Percentiles rank a stretch among this genome's conserved stretches.
Evolutionary conservation across 192 early-diverging fungal genomes (phyloP).

Genomic region (Mortierella hygrophila): DNA sequence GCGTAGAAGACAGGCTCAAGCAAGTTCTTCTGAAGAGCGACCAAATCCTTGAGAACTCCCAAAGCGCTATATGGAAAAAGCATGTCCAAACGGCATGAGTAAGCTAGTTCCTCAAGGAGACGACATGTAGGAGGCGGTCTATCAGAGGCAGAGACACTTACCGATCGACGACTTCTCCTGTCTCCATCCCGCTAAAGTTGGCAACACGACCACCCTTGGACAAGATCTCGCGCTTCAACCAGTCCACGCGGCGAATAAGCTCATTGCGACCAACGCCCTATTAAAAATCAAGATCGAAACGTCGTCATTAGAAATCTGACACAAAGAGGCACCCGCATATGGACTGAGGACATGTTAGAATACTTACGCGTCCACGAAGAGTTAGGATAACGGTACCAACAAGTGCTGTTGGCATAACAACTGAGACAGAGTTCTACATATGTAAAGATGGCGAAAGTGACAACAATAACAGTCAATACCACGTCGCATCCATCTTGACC

Average conservation of each 20-base stretch:
- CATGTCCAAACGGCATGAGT: not conserved
- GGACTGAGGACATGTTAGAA: slow-evolving; percentile 18
- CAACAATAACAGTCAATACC: not conserved
- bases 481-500: slow-evolving; percentile 34
- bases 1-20: slow-evolving; percentile 87
- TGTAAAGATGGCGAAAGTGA: not conserved
- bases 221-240: slow-evolving; percentile 73
- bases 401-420: slow-evolving; percentile 89
- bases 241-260: slow-evolving; percentile 82
- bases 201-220: slow-evolving; percentile 82
- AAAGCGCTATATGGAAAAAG: slow-evolving; percentile 62
- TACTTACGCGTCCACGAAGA: slow-evolving; percentile 81
- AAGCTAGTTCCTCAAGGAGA: not conserved
- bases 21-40: slow-evolving; percentile 82
- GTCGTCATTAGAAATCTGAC: not conserved
- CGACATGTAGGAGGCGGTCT: no score
- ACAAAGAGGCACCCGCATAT: not conserved
- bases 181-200: slow-evolving; percentile 81
- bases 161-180: slow-evolving; percentile 80
- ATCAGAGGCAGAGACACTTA: slow-evolving; percentile 18
- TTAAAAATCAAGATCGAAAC: not conserved
- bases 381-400: slow-evolving; percentile 87
- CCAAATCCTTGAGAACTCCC: slow-evolving; percentile 77
- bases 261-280: slow-evolving; percentile 73
- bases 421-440: slow-evolving; percentile 75